These are phyloP conservation scores for Neofusicoccum ribis DNA, from an alignment of 2,329 filamentous ascomycete genomes.

Conservation along the genomic window DNA sequence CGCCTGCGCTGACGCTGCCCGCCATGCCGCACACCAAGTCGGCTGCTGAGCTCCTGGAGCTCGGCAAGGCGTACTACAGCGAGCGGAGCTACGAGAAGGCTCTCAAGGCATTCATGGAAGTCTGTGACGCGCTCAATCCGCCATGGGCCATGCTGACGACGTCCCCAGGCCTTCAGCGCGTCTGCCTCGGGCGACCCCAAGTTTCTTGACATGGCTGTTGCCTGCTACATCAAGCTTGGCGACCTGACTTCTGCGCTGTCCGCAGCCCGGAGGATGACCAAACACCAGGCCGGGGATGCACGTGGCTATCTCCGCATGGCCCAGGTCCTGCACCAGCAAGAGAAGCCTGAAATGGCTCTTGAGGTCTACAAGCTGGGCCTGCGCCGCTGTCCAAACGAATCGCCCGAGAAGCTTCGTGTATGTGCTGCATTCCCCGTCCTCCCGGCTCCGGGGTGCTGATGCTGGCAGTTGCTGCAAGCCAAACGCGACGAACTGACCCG, in stretches of 20 bases:
- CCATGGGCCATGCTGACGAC: background rate
- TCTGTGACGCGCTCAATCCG: background rate
- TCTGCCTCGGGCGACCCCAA: constrained; percentile 32
- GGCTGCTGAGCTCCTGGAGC: constrained; percentile 36
- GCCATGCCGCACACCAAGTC: constrained; percentile 34
- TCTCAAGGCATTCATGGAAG: constrained; percentile 33
- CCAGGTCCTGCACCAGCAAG: constrained; percentile 49
- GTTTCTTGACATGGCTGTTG: constrained; percentile 57
- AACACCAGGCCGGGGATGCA: constrained; percentile 46
- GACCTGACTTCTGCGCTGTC: constrained; percentile 53
- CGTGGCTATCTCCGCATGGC: constrained; percentile 58
- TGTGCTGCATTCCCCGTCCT: constrained; percentile 1
- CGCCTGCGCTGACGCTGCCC: constrained; percentile 3
- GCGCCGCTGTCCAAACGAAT: constrained; percentile 30
- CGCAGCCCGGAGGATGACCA: constrained; percentile 60
- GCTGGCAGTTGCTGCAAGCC: constrained; percentile 37
- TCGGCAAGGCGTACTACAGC: constrained; percentile 38
- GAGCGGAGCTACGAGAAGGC: constrained; percentile 38
- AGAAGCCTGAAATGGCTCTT: constrained; percentile 54
- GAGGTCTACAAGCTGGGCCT: constrained; percentile 61
- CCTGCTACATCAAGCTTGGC: constrained; percentile 55
- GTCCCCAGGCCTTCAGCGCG: constrained; percentile 5
- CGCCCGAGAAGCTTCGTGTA: constrained; percentile 34
- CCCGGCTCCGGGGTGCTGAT: background rate
- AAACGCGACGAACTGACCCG: constrained; percentile 50